Evolutionary conservation across 768 basidiomycete genomes (phyloP), one percentile per base, ranked within the genome.

Genomic region (Multifurca ochricompacta): DNA sequence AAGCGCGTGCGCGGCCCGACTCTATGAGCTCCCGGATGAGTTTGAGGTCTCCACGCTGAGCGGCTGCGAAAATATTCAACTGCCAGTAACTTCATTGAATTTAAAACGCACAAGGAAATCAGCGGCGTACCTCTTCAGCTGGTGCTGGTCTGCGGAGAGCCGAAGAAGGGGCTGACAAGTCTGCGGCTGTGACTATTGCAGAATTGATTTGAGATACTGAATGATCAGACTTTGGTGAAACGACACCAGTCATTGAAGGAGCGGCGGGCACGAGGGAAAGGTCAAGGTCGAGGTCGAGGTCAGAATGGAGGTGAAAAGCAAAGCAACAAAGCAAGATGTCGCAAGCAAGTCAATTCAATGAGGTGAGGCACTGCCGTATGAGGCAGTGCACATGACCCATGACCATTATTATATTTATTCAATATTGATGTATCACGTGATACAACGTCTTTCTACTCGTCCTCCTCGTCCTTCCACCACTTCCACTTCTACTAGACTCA

Each of bases 31-130:
- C 68, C 6, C 77, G 77, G 27, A 95, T 69, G 37, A 77, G 70
- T 8, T 69, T 66, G 6, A 91, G 74, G 63, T 95, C 92, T 9
- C 94, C 94, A 48, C 90, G 76, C 65, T 96, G 94, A 0, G 93
- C 84, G 7, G 92, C 87, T 10, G 87, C 74, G 63, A 95, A 91
- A 28, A 96, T 85, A 54, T 77, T 83, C 18, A 70, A 68, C 81
- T 85, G 56, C 56, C 3, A 46, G 13, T 1, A 3, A 18, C 13
- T 13, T 41, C n/a, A 13, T 21, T 46, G 21, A 31, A 27, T 14
- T 13, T 10, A 4, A 27, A 18, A 11, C 34, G 48, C 16, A 39
- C 4, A 4, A 56, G 4, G 44, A 34, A 13, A 14, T 32, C 14
- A 23, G 10, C 3, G 14, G 36, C 41, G 19, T 36, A 61, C 60